phyloP scores from a whole-genome alignment of 768 basidiomycete species.

The Phanerochaete carnosa region DNA sequence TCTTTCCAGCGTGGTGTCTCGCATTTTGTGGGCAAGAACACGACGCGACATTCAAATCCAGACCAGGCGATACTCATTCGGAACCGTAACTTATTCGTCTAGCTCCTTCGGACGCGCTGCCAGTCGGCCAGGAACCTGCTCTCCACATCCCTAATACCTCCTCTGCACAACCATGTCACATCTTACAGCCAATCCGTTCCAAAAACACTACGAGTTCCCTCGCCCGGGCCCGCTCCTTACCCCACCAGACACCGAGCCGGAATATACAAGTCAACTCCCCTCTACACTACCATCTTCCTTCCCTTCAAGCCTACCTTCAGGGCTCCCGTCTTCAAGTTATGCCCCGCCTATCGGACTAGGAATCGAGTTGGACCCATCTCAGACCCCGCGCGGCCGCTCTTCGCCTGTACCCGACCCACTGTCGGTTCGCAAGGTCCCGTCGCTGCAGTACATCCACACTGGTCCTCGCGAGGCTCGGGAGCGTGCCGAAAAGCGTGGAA shows the following conservation, averaged over 20 bases:
- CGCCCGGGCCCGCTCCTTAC: conserved; percentile 33
- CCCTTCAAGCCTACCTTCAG: background rate
- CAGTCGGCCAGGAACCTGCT: conserved; percentile 4
- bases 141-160: background rate
- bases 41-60: background rate
- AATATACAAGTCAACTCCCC: conserved; percentile 8
- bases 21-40: background rate
- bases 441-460: conserved; percentile 41
- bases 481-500: conserved; percentile 19
- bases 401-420: conserved; percentile 11
- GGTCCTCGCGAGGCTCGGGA: conserved; percentile 23
- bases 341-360: conserved; percentile 6
- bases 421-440: conserved; percentile 16
- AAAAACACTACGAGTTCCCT: conserved; percentile 41
- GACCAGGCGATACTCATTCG: background rate
- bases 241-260: conserved; percentile 33
- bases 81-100: background rate
- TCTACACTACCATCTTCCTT: background rate
- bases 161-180: conserved; percentile 20
- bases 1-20: background rate
- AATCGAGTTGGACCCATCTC: conserved; percentile 13
- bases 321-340: conserved; percentile 2
- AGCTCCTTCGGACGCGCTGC: conserved; percentile 4
- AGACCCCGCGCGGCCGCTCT: conserved; percentile 5
- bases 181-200: conserved; percentile 28